A percentile compares a stretch with the other conserved stretches of the same genome.
phyloP scores from a whole-genome alignment of 805 yeast species.

The Kuraishia capsulata region DNA sequence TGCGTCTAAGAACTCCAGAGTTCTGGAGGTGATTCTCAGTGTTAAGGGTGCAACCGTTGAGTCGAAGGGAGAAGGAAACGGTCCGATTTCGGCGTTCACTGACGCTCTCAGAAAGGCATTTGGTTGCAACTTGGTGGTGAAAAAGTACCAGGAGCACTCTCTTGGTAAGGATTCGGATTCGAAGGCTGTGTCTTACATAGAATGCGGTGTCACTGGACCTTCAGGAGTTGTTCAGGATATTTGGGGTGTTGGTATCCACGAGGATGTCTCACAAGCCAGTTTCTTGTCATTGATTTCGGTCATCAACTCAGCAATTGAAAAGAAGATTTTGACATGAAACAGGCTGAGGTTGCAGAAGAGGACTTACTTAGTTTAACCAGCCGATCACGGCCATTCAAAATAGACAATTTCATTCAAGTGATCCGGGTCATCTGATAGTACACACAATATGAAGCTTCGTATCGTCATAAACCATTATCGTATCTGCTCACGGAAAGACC shows the following conservation, averaged over 20 bases:
- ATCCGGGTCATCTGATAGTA: no score
- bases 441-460: no score
- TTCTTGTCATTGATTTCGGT: slow-evolving; percentile 40
- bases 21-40: slow-evolving; percentile 30
- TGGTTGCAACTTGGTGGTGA: slow-evolving; percentile 49
- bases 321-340: not conserved
- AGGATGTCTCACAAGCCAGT: slow-evolving; percentile 47
- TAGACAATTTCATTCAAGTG: no score
- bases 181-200: slow-evolving; percentile 71
- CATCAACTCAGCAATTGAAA: slow-evolving; percentile 21
- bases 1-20: slow-evolving; percentile 29
- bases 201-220: slow-evolving; percentile 33
- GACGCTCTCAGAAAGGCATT: slow-evolving; percentile 50
- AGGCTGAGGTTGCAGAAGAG: no score
- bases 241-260: slow-evolving; percentile 55
- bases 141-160: slow-evolving; percentile 63
- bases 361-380: no score
- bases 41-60: slow-evolving; percentile 22
- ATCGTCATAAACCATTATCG: no score
- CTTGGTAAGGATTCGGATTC: slow-evolving; percentile 64
- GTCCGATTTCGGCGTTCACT: slow-evolving; percentile 68
- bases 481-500: no score
- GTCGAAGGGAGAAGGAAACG: slow-evolving; percentile 60
- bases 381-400: no score
- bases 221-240: slow-evolving; percentile 28